Base-by-base conservation (phyloP, 768 basidiomycete genomes). In the Aureoboletus auriporus region DNA sequence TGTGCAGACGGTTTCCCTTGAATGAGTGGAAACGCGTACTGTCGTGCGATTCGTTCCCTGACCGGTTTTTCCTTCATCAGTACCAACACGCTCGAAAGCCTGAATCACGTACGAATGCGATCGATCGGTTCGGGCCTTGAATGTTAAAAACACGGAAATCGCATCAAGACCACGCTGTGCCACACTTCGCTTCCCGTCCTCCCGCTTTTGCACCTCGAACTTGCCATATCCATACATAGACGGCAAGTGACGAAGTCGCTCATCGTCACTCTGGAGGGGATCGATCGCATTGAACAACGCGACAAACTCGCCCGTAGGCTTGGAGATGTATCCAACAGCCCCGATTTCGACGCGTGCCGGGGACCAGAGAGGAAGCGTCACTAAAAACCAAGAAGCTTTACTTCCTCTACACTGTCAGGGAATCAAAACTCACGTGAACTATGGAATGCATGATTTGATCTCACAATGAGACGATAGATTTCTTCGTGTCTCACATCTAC, bases 271-370 rank as follows among this genome's bases (percentile, higher is more conserved):
- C 51, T 74, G 74, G 34, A 67, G 63, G 6, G 80, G 83, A 44
- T 76, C 69, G 61, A 80, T 75, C 1, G 84, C 78, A 62, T 89
- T 86, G 67, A 89, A 82, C 7, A 91, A 70, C 8, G 80, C 83
- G 49, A 87, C 67, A 54, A 93, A 93, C 39, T 69, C 66, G 3
- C 89, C 89, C n/a, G 67, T 65, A 0, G 83, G 78, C 55, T 83
- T 86, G 30, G 71, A 73, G 23, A 90, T 67, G 61, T 86, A 93
- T 3, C 90, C 90, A 8, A 92, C 83, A 3, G 83, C 80, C 7
- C 89, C 90, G 3, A 90, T 66, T 11, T 73, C 63, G 0, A 91
- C 77, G 6, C 58, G 72, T 4, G 76, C 68, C 2, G 89, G 89
- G 5, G 71, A 74, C 89, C 89, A 93, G 6, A 90, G 66, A 7